These are phyloP conservation scores for Punica granatum DNA, from an alignment of 345 rosid genomes.

Conservation along the genomic window DNA sequence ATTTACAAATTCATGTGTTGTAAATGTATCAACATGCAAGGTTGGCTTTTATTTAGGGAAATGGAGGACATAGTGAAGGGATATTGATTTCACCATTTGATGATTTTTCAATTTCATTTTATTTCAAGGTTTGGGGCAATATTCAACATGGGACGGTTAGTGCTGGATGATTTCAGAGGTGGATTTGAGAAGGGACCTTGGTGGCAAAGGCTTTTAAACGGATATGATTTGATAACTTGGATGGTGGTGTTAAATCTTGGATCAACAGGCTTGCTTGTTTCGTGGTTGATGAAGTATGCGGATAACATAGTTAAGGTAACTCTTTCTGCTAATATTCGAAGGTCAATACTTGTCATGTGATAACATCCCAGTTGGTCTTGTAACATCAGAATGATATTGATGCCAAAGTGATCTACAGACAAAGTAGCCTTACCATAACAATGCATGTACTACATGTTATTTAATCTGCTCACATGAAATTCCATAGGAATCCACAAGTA, in stretches of 20 bases:
- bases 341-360: background rate
- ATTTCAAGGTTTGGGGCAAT: conserved; percentile 61
- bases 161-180: conserved; percentile 78
- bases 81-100: background rate
- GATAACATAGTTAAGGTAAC: conserved; percentile 92
- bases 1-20: background rate
- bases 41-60: too few relatives aligned
- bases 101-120: background rate
- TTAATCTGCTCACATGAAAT: too few relatives aligned
- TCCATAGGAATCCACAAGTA: background rate
- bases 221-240: conserved; percentile 75
- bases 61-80: background rate
- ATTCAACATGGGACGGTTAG: conserved; percentile 75
- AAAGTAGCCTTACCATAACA: too few relatives aligned
- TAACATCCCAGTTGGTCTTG: background rate
- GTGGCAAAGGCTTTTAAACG: conserved; percentile 85
- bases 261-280: conserved; percentile 76
- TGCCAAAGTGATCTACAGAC: background rate
- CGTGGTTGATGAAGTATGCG: conserved; percentile 87
- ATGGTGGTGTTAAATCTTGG: conserved; percentile 77
- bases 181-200: conserved; percentile 87
- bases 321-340: background rate
- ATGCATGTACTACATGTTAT: too few relatives aligned
- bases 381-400: background rate
- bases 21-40: background rate